Base-by-base conservation (phyloP, 495 filamentous ascomycete genomes). In the Daldinia grandis region DNA sequence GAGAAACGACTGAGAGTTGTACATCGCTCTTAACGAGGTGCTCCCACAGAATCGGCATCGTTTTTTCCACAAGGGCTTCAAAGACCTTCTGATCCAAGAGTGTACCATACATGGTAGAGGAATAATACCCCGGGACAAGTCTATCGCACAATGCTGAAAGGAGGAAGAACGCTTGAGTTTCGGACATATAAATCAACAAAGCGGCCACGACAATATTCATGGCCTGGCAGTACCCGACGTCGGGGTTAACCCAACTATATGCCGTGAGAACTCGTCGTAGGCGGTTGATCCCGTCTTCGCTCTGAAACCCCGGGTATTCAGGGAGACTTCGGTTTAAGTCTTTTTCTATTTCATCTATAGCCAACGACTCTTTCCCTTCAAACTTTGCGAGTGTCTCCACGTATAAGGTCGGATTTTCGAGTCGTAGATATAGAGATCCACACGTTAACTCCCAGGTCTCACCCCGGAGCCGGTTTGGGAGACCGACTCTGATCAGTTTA, bases 191-290 rank as follows among this genome's bases (percentile, higher is more conserved):
- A 83, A 99, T 99, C 38, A 99, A 85, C 58, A 99, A 78, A 8
- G 95, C 95, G 17, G 95, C 95, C 6, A 97, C 94, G 17, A 99
- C 95, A 67, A 99, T 99, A 76, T 99, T 99, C 95, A 99, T 99
- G 24, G 95, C 95, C 78, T 99, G 95, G 77, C 95, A 99, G 78
- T 99, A 99, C 27, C 95, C 95, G 40, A 99, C 94, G 66, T 97
- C 92, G 51, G 92, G 87, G 74, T 99, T 93, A 24, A 87, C 92
- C 95, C 95, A 99, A 78, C 93, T 97, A 79, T 99, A 99, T 12
- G 95, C 95, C 4, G 93, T 97, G 28, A 99, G 84, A 27, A 99
- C 95, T 54, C 95, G 84, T 47, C 95, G 87, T 58, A 99, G 84
- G 12, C 95, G 88, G 21, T 89, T 93, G 71, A 99, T 99, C 8